Evolutionary conservation across 495 filamentous ascomycete genomes (phyloP), one percentile per base, ranked within the genome.

Genomic region (Cairneyella variabilis): DNA sequence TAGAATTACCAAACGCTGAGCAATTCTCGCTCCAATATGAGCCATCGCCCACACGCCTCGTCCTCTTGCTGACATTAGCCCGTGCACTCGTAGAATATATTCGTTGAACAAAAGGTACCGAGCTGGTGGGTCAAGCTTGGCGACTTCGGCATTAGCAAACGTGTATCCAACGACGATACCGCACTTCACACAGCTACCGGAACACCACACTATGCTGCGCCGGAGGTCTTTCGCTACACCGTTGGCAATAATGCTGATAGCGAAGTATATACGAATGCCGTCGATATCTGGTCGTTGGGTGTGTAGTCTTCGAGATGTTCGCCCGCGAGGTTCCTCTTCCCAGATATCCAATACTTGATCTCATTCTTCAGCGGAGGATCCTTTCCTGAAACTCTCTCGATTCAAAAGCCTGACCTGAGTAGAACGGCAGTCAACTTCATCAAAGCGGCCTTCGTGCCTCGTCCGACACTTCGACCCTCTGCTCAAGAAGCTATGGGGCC

Each of bases 101-200:
- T 71, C 14, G 65, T 71, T 2, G 49, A 64, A 6, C 51, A 54
- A 1, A 54, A 30, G 10, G n/a, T n/a, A n/a, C 45, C 54, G 10
- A 65, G 65, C 20, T 77, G 72, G 60, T 69, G 68, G 58, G 71
- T 78, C 9, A 78, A 79, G 57, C 73, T 79, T 38, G 71, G 71
- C 10, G 77, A 79, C 60, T 78, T 80, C 48, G 77, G 77, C 0
- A 71, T 79, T 40, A 65, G 58, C 39, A 77, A 75, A 51, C 64
- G 67, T 3, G 48, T 42, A 5, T 47, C 65, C 1, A 62, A 65
- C 37, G 60, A 68, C 22, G 47, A 39, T 7, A 66, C 51, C 1
- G 56, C 37, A 1, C 45, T 64, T 1, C 49, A 52, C n/a, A 73
- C 69, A 0, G 53, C 59, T 10, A 61, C 64, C 14, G 67, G 67